Evolutionary conservation across 352 stramenopile genomes (phyloP).

Genomic region (Phytophthora tentaculata): DNA sequence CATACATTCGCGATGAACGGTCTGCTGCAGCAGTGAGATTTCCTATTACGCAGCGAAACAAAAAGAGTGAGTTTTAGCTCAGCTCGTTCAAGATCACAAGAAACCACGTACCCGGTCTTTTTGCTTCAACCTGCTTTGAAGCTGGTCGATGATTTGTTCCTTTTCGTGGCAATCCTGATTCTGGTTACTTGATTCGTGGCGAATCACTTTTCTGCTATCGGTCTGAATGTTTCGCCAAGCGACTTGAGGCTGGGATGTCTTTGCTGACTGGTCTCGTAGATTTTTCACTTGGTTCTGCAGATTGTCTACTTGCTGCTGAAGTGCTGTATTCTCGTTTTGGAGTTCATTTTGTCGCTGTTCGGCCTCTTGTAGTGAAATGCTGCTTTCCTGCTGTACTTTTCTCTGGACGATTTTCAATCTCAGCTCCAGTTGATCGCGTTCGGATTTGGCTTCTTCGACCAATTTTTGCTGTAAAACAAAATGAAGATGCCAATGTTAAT

Average conservation of each 20-base stretch:
- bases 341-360: conserved; percentile 22
- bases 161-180: conserved; percentile 56
- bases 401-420: conserved; percentile 20
- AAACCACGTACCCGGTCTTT: conserved; percentile 53
- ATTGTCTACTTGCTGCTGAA: conserved; percentile 38
- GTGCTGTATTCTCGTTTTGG: conserved; percentile 17
- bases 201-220: conserved; percentile 1
- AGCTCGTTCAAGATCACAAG: neutral
- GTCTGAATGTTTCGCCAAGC: conserved; percentile 15
- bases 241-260: conserved; percentile 12
- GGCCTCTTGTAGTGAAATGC: conserved; percentile 20
- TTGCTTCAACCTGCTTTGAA: conserved; percentile 48
- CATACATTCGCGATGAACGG: conserved; percentile 83
- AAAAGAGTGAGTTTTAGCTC: neutral
- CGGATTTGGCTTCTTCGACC: conserved; percentile 29
- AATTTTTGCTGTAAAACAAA: conserved; percentile 34
- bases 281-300: conserved; percentile 37
- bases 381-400: conserved; percentile 23
- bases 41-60: conserved; percentile 49
- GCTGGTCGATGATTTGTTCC: conserved; percentile 49
- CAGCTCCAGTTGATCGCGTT: conserved; percentile 39
- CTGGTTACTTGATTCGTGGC: conserved; percentile 43
- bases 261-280: conserved; percentile 4
- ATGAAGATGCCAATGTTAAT: neutral
- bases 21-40: conserved; percentile 78